A percentile compares a stretch with the other conserved stretches of the same genome.
Conservation (phyloP, 495 filamentous ascomycete genomes). For the Chlorociboria aeruginascens region DNA sequence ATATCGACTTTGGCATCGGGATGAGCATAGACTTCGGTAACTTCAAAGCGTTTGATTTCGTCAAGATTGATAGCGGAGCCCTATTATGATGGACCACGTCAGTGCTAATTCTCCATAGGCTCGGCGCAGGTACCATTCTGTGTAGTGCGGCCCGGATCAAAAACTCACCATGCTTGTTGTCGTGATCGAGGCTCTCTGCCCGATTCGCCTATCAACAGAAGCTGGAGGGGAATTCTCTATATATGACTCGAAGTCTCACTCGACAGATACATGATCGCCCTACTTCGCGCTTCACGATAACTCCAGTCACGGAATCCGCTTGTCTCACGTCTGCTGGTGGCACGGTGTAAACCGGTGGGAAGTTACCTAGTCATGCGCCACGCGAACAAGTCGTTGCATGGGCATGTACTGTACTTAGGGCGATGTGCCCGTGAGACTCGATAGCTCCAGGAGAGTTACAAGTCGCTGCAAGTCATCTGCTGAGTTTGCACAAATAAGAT, state of each 20-base stretch:
- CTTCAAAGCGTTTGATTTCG: slow-evolving; percentile 53
- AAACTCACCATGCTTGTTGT: slow-evolving; percentile 12
- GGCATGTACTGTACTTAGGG: too few species aligned
- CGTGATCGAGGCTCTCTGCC: background rate
- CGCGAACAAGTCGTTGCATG: too few species aligned
- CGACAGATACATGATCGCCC: background rate
- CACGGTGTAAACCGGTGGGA: slow-evolving; percentile 1
- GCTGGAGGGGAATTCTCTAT: background rate
- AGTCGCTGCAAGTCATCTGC: too few species aligned
- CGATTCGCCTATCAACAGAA: too few species aligned
- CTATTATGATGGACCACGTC: slow-evolving; percentile 4
- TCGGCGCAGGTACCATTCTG: too few species aligned
- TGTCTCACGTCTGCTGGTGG: slow-evolving; percentile 6
- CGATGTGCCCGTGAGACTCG: too few species aligned
- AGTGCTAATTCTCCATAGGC: background rate
- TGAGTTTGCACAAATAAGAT: too few species aligned
- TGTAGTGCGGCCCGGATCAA: background rate
- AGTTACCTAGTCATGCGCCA: slow-evolving; percentile 13
- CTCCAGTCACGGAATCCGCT: slow-evolving; percentile 4
- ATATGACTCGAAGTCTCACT: background rate
- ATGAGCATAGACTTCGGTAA: slow-evolving; percentile 54
- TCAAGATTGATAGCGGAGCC: slow-evolving; percentile 29
- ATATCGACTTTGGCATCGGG: slow-evolving; percentile 51
- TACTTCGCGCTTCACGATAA: background rate
- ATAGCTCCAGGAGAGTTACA: too few species aligned